These are phyloP conservation scores for Agastache rugosa DNA, from an alignment of 257 asterid genomes.

Conservation along the genomic window DNA sequence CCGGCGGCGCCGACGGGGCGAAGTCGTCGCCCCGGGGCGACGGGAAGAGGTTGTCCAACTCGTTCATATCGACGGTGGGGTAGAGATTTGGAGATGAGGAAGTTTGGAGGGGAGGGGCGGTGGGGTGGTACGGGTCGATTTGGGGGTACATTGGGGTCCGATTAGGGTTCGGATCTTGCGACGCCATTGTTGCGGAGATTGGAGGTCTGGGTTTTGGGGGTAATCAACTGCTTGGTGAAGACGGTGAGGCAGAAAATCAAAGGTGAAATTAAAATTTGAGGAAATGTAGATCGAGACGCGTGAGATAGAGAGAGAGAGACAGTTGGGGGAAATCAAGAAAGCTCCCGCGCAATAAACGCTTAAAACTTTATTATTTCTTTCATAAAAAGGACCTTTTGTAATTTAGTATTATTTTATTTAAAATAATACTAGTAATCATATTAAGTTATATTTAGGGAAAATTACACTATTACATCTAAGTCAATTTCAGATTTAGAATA, in stretches of 20 bases:
- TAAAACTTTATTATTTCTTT: no score
- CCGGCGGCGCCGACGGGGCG: slow-evolving; percentile 73
- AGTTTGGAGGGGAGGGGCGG: slow-evolving; percentile 40
- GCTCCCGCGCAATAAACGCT: slow-evolving; percentile 47
- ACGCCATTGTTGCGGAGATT: slow-evolving; percentile 56
- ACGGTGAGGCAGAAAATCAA: background rate
- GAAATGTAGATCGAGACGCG: background rate
- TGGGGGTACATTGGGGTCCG: slow-evolving; percentile 70
- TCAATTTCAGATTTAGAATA: no score
- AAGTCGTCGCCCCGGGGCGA: slow-evolving; percentile 13
- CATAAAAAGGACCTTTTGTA: no score
- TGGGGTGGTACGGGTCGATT: slow-evolving; percentile 43
- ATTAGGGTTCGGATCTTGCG: slow-evolving; percentile 43
- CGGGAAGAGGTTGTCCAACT: slow-evolving; percentile 56
- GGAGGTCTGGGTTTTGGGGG: slow-evolving; percentile 16
- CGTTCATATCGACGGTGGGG: slow-evolving; percentile 59
- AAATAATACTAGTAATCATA: no score
- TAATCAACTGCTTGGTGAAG: background rate
- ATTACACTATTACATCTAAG: no score
- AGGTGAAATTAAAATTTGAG: background rate
- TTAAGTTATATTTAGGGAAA: no score
- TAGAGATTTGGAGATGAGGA: slow-evolving; percentile 55
- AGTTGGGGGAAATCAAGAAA: slow-evolving; percentile 15
- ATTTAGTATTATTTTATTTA: no score
- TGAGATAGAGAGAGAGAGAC: background rate